Evolutionary conservation across 2,329 filamentous ascomycete species (phyloP).

Genomic region (Trichophyton simii): DNA sequence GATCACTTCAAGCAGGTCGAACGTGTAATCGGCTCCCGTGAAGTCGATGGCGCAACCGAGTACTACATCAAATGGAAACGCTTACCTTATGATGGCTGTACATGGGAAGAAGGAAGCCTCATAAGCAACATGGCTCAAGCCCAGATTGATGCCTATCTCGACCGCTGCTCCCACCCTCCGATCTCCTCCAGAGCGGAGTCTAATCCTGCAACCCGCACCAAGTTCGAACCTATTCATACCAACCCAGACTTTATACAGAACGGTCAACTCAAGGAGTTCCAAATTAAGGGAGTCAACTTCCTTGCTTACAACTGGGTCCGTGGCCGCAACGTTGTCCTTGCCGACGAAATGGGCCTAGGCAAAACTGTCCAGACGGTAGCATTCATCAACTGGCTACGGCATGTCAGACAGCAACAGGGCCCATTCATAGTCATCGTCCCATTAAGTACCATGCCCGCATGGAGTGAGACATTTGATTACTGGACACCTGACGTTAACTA

Average conservation of each 20-base stretch:
- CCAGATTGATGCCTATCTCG: slow-evolving; percentile 82
- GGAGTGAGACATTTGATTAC: slow-evolving; percentile 93
- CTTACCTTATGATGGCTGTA: slow-evolving; percentile 83
- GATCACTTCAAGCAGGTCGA: slow-evolving; percentile 88
- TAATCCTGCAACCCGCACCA: slow-evolving; percentile 59
- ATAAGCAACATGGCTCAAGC: slow-evolving; percentile 69
- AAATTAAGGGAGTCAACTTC: slow-evolving; percentile 89
- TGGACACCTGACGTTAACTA: slow-evolving; percentile 97
- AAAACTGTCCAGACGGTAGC: slow-evolving; percentile 97
- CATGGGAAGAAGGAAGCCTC: slow-evolving; percentile 72
- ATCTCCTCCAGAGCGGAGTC: slow-evolving; percentile 66
- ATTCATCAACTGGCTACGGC: slow-evolving; percentile 92
- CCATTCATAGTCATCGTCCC: slow-evolving; percentile 96
- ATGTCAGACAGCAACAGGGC: slow-evolving; percentile 78
- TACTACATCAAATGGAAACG: slow-evolving; percentile 98
- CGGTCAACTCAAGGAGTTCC: slow-evolving; percentile 82
- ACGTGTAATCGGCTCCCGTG: slow-evolving; percentile 72
- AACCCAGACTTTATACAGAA: slow-evolving; percentile 77
- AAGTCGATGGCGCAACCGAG: slow-evolving; percentile 67
- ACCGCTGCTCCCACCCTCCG: slow-evolving; percentile 69
- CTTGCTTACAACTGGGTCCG: slow-evolving; percentile 91
- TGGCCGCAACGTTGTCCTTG: slow-evolving; percentile 88
- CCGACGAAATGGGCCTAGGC: slow-evolving; percentile 96
- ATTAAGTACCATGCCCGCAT: slow-evolving; percentile 90
- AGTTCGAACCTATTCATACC: slow-evolving; percentile 58